Conservation (phyloP, 352 stramenopile species). For the Thalassiosira hispida region DNA sequence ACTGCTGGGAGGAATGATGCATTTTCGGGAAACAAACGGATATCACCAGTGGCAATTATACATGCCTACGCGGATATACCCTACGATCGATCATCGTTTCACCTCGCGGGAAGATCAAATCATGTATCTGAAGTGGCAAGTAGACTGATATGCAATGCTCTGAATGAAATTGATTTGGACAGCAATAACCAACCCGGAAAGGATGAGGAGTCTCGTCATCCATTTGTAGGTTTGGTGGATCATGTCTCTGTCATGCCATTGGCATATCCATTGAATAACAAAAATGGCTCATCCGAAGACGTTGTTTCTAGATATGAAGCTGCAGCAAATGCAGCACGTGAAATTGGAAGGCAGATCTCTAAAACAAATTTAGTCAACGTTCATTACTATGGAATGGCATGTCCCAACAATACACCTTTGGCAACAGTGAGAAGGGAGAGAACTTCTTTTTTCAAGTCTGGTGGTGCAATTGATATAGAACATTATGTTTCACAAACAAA, state of each 20-base stretch:
- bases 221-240: slow-evolving; percentile 79
- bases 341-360: slow-evolving; percentile 60
- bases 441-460: slow-evolving; percentile 74
- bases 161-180: slow-evolving; percentile 53
- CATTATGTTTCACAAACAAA: neutral
- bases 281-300: slow-evolving; percentile 14
- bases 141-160: slow-evolving; percentile 46
- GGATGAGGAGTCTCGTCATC: slow-evolving; percentile 51
- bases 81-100: slow-evolving; percentile 84
- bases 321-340: slow-evolving; percentile 47
- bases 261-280: neutral
- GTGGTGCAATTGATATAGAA: slow-evolving; percentile 20
- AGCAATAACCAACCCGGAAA: slow-evolving; percentile 11
- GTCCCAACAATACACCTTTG: slow-evolving; percentile 64
- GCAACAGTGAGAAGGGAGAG: slow-evolving; percentile 66
- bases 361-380: slow-evolving; percentile 53
- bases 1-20: neutral
- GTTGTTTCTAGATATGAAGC: slow-evolving; percentile 8
- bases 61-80: slow-evolving; percentile 75
- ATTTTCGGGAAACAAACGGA: neutral
- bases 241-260: slow-evolving; percentile 79
- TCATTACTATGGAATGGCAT: slow-evolving; percentile 75
- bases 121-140: slow-evolving; percentile 57
- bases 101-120: slow-evolving; percentile 66
- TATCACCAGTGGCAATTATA: slow-evolving; percentile 61